A percentile compares a stretch with the other conserved stretches of the same genome.
phyloP scores from a whole-genome alignment of 2,329 filamentous ascomycete genomes.

The Stagonosporopsis chrysanthemi region DNA sequence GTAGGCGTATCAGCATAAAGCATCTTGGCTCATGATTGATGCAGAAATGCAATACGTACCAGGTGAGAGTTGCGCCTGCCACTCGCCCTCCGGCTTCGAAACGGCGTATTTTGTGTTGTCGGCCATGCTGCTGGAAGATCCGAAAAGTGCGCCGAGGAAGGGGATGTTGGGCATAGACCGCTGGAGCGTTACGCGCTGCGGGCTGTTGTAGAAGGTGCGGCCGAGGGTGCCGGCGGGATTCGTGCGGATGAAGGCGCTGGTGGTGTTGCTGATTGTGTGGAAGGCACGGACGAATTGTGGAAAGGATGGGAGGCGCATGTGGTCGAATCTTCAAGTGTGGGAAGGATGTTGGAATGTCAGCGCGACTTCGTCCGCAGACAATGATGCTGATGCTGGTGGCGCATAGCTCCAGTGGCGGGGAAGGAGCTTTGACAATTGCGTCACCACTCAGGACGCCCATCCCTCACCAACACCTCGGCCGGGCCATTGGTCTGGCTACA shows the following conservation, averaged over 20 bases:
- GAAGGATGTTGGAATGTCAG: neutral
- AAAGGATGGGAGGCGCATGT: conserved; percentile 60
- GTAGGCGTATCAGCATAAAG: conserved; percentile 23
- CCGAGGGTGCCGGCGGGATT: conserved; percentile 49
- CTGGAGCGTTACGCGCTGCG: conserved; percentile 37
- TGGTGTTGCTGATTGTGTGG: conserved; percentile 56
- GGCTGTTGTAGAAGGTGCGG: conserved; percentile 38
- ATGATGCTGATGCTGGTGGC: conserved; percentile 28
- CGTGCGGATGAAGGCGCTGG: conserved; percentile 38
- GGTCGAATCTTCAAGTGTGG: conserved; percentile 18
- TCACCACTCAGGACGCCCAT: conserved; percentile 32
- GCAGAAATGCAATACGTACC: conserved; percentile 55
- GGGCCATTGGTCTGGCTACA: neutral
- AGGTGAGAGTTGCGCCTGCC: conserved; percentile 82
- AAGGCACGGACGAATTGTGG: conserved; percentile 58
- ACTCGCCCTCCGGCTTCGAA: conserved; percentile 81
- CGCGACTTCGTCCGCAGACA: neutral
- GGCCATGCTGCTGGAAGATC: conserved; percentile 58
- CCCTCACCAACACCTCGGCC: neutral
- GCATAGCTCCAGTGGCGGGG: conserved; percentile 36
- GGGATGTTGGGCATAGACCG: conserved; percentile 78
- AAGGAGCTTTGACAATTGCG: conserved; percentile 38
- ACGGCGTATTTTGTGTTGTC: conserved; percentile 78
- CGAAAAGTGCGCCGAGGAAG: conserved; percentile 79
- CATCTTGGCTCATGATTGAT: too few species aligned